Evolutionary conservation across 1,284 basidiomycete species (phyloP).

Genomic region (Ustilago vetiveriae): DNA sequence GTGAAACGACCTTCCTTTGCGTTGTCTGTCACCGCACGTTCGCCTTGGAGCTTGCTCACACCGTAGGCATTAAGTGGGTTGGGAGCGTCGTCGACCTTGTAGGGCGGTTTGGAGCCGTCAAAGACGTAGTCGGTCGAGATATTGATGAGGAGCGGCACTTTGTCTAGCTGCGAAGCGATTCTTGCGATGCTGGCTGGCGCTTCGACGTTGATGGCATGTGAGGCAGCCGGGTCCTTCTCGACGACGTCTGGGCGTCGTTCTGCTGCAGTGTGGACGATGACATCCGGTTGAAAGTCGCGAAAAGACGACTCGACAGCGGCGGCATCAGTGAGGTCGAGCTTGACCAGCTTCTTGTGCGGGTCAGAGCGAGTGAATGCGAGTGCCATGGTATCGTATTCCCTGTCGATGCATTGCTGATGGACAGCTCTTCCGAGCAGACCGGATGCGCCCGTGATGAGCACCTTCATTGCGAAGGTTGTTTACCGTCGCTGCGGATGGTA

Average conservation of each 20-base stretch:
- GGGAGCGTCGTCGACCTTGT: conserved; percentile 68
- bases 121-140: conserved; percentile 69
- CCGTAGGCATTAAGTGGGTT: conserved; percentile 71
- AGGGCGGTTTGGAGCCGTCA: conserved; percentile 68
- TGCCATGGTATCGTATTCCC: conserved; percentile 55
- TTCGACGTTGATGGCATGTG: conserved; percentile 69
- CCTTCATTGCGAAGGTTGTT: conserved; percentile 38
- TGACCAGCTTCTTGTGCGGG: conserved; percentile 64
- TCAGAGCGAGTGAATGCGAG: conserved; percentile 68
- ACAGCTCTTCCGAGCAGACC: conserved; percentile 70
- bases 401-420: conserved; percentile 37
- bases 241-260: conserved; percentile 69
- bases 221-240: conserved; percentile 68
- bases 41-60: conserved; percentile 59
- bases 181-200: conserved; percentile 68
- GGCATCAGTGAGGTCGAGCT: conserved; percentile 69
- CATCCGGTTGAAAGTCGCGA: conserved; percentile 66
- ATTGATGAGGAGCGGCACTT: conserved; percentile 68
- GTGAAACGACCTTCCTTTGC: conserved; percentile 56
- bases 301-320: conserved; percentile 68
- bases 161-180: conserved; percentile 50
- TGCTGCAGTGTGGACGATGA: conserved; percentile 70
- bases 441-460: conserved; percentile 70
- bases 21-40: conserved; percentile 63
- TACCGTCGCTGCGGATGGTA: background rate